Evolutionary conservation across 2,329 filamentous ascomycete species (phyloP).

Genomic region (Venturia aucupariae): DNA sequence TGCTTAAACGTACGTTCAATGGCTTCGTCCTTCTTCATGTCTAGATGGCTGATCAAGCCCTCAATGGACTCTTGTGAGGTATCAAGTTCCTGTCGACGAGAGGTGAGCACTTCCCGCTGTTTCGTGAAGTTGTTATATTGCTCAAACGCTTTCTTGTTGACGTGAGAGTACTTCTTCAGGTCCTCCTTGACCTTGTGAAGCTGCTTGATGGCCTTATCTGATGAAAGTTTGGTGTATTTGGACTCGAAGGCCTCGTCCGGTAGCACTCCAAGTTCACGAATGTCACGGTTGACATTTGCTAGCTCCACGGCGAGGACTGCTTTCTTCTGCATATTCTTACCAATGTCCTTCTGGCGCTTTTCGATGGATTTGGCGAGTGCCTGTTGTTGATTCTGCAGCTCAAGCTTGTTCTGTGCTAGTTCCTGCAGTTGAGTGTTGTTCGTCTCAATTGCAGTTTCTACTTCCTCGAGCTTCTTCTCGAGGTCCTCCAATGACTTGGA

Average conservation of each 20-base stretch:
- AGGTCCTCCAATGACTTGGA: slow-evolving; percentile 58
- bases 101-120: slow-evolving; percentile 77
- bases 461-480: slow-evolving; percentile 60
- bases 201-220: slow-evolving; percentile 45
- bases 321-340: slow-evolving; percentile 85
- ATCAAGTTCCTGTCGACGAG: slow-evolving; percentile 78
- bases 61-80: slow-evolving; percentile 80
- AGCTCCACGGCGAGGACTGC: slow-evolving; percentile 68
- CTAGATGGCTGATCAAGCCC: slow-evolving; percentile 82
- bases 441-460: slow-evolving; percentile 63
- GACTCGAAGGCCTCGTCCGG: slow-evolving; percentile 81
- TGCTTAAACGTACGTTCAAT: slow-evolving; percentile 99
- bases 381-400: slow-evolving; percentile 63
- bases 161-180: slow-evolving; percentile 91
- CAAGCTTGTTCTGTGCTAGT: slow-evolving; percentile 48
- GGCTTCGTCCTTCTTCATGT: slow-evolving; percentile 93
- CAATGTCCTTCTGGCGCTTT: slow-evolving; percentile 79
- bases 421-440: slow-evolving; percentile 45
- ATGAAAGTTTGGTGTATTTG: slow-evolving; percentile 76
- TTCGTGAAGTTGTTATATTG: slow-evolving; percentile 97
- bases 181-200: slow-evolving; percentile 88
- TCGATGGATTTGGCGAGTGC: slow-evolving; percentile 71
- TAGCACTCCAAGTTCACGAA: slow-evolving; percentile 84
- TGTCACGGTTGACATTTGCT: slow-evolving; percentile 75
- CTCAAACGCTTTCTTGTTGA: slow-evolving; percentile 99